Evolutionary conservation across 225 moss, liverwort and hornwort genomes (phyloP).

Genomic region (Physcomitrellopsis africana): DNA sequence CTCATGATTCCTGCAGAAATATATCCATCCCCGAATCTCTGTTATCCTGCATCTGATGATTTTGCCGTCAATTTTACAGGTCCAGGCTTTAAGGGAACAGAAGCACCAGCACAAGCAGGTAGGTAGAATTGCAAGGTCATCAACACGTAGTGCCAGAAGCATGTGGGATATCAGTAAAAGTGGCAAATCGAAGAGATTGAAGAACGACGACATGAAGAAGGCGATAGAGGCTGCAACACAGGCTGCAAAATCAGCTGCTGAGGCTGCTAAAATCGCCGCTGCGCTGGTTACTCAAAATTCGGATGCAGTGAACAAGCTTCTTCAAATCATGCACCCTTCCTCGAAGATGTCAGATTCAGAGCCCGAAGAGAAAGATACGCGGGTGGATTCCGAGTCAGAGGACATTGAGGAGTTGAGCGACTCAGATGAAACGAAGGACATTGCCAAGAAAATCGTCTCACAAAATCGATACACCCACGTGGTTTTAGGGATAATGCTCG

Average conservation of each 20-base stretch:
- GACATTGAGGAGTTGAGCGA: conserved; percentile 38
- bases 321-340: conserved; percentile 24
- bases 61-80: conserved; percentile 27
- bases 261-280: conserved; percentile 47
- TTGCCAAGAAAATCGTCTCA: conserved; percentile 50
- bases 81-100: conserved; percentile 52
- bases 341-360: neutral
- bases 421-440: conserved; percentile 36
- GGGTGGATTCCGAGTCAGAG: conserved; percentile 24
- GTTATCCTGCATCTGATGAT: neutral
- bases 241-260: conserved; percentile 56
- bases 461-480: conserved; percentile 61
- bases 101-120: conserved; percentile 39
- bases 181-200: conserved; percentile 37
- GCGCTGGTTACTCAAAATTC: conserved; percentile 45
- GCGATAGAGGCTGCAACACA: conserved; percentile 52
- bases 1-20: neutral
- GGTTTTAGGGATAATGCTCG: conserved; percentile 55
- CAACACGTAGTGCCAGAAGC: conserved; percentile 34
- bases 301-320: conserved; percentile 44
- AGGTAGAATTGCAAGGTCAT: conserved; percentile 33
- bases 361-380: conserved; percentile 18
- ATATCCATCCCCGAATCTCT: too few species aligned
- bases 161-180: conserved; percentile 42
- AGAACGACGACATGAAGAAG: conserved; percentile 42